phyloP scores from a whole-genome alignment of 805 yeast species.

The Candida ponderosae region DNA sequence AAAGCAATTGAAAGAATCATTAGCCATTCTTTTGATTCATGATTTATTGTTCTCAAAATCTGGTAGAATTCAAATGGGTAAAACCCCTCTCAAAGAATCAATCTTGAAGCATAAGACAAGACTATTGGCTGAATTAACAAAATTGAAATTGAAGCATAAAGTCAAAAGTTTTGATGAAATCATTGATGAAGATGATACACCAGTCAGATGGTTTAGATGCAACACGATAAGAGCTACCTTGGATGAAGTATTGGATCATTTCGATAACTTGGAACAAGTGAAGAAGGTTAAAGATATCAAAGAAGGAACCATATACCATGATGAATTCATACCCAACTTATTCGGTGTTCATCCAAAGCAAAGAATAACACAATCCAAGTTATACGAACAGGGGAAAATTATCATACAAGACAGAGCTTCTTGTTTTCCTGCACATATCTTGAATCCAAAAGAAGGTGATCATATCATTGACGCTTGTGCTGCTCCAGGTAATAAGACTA shows the following conservation, averaged over 20 bases:
- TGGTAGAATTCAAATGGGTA: slow-evolving; percentile 84
- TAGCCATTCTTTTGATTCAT: slow-evolving; percentile 65
- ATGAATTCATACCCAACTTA: slow-evolving; percentile 63
- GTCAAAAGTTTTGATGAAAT: slow-evolving; percentile 49
- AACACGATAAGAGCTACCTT: slow-evolving; percentile 50
- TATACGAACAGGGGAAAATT: slow-evolving; percentile 67
- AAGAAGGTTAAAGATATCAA: slow-evolving; percentile 33
- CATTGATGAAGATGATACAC: slow-evolving; percentile 54
- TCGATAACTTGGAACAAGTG: slow-evolving; percentile 39
- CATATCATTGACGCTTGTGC: slow-evolving; percentile 88
- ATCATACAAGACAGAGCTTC: slow-evolving; percentile 96
- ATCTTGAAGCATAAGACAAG: slow-evolving; percentile 73
- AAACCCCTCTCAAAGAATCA: slow-evolving; percentile 78
- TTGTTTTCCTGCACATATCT: slow-evolving; percentile 87
- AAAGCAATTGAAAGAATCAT: slow-evolving; percentile 40
- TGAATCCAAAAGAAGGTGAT: slow-evolving; percentile 54
- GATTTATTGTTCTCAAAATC: slow-evolving; percentile 69
- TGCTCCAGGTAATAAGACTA: slow-evolving; percentile 98
- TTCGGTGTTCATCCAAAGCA: slow-evolving; percentile 80
- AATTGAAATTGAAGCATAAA: slow-evolving; percentile 65
- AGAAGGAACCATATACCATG: slow-evolving; percentile 61
- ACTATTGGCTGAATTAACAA: slow-evolving; percentile 72
- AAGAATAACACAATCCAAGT: slow-evolving; percentile 54
- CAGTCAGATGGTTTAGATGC: slow-evolving; percentile 73
- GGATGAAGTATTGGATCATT: slow-evolving; percentile 22